phyloP scores from a whole-genome alignment of 352 stramenopile species.

The Blastocystis sp. region DNA sequence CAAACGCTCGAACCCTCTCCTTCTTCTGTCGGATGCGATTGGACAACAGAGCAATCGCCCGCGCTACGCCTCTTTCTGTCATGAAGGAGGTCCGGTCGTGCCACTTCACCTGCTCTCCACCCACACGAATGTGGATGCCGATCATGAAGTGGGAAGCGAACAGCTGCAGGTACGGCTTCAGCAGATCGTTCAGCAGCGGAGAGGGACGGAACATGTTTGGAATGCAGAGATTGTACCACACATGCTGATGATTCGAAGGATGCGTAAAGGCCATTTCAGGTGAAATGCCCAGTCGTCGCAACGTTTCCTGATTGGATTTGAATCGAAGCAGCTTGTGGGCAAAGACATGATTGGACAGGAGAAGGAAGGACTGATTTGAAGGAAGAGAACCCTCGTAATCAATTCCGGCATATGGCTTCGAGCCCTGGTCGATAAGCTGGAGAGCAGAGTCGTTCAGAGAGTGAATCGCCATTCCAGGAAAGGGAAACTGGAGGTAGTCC shows the following conservation, averaged over 20 bases:
- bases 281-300: neutral
- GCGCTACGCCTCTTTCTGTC: neutral
- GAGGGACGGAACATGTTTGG: conserved; percentile 39
- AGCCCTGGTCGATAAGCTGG: neutral
- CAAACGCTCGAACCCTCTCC: neutral
- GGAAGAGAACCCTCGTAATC: neutral
- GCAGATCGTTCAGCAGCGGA: neutral
- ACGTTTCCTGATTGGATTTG: neutral
- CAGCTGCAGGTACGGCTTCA: neutral
- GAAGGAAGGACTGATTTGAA: neutral
- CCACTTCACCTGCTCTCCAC: conserved; percentile 3
- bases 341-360: conserved; percentile 24
- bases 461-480: neutral
- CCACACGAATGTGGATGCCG: conserved; percentile 16
- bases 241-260: neutral
- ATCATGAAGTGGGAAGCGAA: conserved; percentile 7
- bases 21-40: neutral
- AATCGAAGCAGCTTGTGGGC: conserved; percentile 1
- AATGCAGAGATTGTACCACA: conserved; percentile 62
- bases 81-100: neutral
- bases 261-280: neutral
- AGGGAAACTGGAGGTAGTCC: neutral
- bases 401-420: neutral
- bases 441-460: neutral
- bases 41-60: neutral